A percentile compares a stretch with the other conserved stretches of the same genome.
Evolutionary conservation across 768 basidiomycete genomes (phyloP).

Genomic region (Mycena rosella): DNA sequence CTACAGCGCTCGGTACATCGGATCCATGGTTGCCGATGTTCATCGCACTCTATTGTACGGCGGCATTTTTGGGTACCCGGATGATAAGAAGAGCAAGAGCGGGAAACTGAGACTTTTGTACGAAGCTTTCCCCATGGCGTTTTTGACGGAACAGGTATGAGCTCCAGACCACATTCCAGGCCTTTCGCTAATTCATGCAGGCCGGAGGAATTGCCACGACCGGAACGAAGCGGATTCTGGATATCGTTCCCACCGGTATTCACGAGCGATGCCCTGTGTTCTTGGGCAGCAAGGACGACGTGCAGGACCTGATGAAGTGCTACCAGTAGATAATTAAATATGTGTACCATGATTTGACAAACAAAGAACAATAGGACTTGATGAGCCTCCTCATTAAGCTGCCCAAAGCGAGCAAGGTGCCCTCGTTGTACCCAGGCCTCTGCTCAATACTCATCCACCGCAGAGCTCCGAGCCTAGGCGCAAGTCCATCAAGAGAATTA

Average conservation of each 20-base stretch:
- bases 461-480: conserved; percentile 38
- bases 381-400: conserved; percentile 4
- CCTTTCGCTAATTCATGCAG: conserved; percentile 53
- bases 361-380: neutral
- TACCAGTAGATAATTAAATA: conserved; percentile 57
- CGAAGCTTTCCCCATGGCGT: conserved; percentile 99
- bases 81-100: conserved; percentile 96
- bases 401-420: conserved; percentile 29
- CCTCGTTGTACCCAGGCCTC: conserved; percentile 5
- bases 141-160: conserved; percentile 89
- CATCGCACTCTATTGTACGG: conserved; percentile 97
- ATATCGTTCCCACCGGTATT: conserved; percentile 86
- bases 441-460: conserved; percentile 23
- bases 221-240: conserved; percentile 92
- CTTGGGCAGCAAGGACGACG: conserved; percentile 94
- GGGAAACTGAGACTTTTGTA: conserved; percentile 96
- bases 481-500: conserved; percentile 43
- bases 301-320: conserved; percentile 89
- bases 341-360: neutral
- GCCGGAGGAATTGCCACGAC: conserved; percentile 98
- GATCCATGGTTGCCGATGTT: conserved; percentile 99
- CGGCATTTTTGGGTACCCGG: conserved; percentile 98
- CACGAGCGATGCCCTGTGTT: conserved; percentile 96
- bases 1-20: conserved; percentile 94
- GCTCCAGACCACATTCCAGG: neutral